Percentiles rank a stretch among this genome's conserved stretches.
These are phyloP conservation scores for Pseudevernia furfuracea DNA, from an alignment of 495 filamentous ascomycete genomes.

Conservation along the genomic window DNA sequence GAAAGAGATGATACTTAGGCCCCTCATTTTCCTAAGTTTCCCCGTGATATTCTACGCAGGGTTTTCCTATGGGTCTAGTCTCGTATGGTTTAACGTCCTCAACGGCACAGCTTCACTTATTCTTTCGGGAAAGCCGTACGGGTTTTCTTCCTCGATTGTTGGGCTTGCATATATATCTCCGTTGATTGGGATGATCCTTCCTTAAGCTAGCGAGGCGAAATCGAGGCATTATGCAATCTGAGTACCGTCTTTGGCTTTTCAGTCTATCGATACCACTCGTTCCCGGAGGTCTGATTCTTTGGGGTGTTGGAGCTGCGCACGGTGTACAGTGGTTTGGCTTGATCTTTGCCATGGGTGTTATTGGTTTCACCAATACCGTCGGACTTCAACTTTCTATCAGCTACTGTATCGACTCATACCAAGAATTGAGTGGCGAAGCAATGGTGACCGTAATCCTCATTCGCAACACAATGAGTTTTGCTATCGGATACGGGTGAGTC, in stretches of 20 bases:
- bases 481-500: constrained; percentile 46
- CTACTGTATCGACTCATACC: constrained; percentile 58
- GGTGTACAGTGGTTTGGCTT: constrained; percentile 55
- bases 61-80: constrained; percentile 56
- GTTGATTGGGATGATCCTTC: constrained; percentile 46
- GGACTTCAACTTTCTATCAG: constrained; percentile 53
- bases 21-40: constrained; percentile 44
- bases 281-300: constrained; percentile 52
- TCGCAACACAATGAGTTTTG: constrained; percentile 61
- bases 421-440: constrained; percentile 54
- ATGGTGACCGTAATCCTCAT: constrained; percentile 58
- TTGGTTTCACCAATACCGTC: constrained; percentile 50
- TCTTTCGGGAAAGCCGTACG: constrained; percentile 49
- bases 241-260: constrained; percentile 59
- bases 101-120: constrained; percentile 59
- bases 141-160: constrained; percentile 52
- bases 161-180: constrained; percentile 55
- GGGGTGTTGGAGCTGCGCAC: constrained; percentile 61
- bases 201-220: constrained; percentile 53
- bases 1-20: constrained; percentile 45
- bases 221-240: constrained; percentile 54
- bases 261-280: constrained; percentile 45
- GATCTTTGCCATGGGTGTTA: constrained; percentile 53
- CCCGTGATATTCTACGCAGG: constrained; percentile 61
- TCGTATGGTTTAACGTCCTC: constrained; percentile 60